Percentiles rank a stretch among this genome's conserved stretches.
Conservation (phyloP, 176 grass and related monocot species). For the Oryza glaberrima region DNA sequence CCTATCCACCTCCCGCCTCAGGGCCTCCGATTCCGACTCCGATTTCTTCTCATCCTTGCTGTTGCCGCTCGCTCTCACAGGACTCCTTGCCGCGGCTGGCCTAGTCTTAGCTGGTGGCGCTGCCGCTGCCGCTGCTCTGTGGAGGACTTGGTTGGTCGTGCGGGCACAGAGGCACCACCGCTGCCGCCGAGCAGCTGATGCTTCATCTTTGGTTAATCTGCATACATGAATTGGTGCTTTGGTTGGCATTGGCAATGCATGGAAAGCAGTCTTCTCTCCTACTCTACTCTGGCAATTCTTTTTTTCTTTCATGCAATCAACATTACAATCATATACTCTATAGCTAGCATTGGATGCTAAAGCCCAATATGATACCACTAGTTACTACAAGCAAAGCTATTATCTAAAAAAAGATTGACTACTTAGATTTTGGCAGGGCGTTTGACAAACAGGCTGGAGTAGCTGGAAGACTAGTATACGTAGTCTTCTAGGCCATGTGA, state of each 20-base stretch:
- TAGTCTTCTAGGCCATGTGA: conserved; percentile 23
- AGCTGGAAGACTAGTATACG: conserved; percentile 2
- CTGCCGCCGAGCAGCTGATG: conserved; percentile 32
- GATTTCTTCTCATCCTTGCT: conserved; percentile 27
- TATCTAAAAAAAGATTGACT: neutral
- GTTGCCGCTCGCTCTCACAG: conserved; percentile 24
- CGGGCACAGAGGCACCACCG: conserved; percentile 14
- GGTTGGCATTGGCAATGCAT: neutral
- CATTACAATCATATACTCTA: neutral
- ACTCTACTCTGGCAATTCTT: too few species aligned
- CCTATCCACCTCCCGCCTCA: conserved; percentile 56
- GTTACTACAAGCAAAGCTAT: too few species aligned
- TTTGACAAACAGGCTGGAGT: conserved; percentile 20
- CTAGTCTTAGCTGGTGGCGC: too few species aligned
- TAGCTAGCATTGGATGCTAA: conserved; percentile 25
- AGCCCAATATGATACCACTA: neutral
- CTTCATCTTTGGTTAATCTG: conserved; percentile 51
- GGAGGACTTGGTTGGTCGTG: too few species aligned
- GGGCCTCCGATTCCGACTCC: conserved; percentile 35
- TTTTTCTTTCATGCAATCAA: too few species aligned
- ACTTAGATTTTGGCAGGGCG: conserved; percentile 4
- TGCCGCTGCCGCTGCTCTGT: neutral
- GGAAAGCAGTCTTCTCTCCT: too few species aligned
- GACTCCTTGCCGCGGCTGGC: conserved; percentile 13
- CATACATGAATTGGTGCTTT: neutral